These are phyloP conservation scores for Colletotrichum plurivorum DNA, from an alignment of 2,329 filamentous ascomycete species.

Conservation along the genomic window DNA sequence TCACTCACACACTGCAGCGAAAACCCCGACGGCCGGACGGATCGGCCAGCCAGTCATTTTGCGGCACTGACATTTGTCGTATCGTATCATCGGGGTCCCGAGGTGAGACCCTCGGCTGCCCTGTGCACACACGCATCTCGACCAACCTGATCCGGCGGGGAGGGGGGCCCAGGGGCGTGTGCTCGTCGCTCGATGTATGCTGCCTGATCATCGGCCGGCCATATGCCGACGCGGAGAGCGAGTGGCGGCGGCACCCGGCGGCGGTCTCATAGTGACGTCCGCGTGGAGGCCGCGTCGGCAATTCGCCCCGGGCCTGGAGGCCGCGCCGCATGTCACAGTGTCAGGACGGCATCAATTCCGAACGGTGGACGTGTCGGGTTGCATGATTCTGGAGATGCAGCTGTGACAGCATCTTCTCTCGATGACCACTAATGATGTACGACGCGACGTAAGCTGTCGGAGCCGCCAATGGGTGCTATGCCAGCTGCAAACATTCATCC, in stretches of 20 bases:
- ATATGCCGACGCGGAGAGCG: constrained; percentile 17
- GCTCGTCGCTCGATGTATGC: background rate
- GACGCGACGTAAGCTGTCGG: constrained; percentile 1
- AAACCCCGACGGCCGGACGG: constrained; percentile 27
- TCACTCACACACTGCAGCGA: constrained; percentile 6
- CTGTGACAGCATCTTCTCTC: background rate
- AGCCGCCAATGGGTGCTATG: no score
- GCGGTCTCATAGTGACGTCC: background rate
- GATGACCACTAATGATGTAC: background rate
- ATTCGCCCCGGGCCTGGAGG: background rate
- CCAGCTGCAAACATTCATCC: no score
- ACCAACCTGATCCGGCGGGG: background rate
- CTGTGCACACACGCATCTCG: constrained; percentile 10
- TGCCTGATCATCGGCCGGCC: constrained; percentile 17
- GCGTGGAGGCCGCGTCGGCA: constrained; percentile 8
- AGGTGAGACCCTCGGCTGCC: constrained; percentile 32
- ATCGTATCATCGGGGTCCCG: constrained; percentile 31
- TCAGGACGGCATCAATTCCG: constrained; percentile 2
- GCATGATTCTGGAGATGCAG: constrained; percentile 7
- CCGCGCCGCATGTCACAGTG: background rate
- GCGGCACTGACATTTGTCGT: constrained; percentile 33
- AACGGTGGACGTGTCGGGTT: constrained; percentile 15
- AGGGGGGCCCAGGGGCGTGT: background rate
- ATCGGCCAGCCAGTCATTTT: constrained; percentile 33
- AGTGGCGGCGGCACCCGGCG: constrained; percentile 3